Percentiles rank a stretch among this genome's conserved stretches.
These are phyloP conservation scores for Scytalidium sp. DNA, from an alignment of 2,329 filamentous ascomycete species.

Conservation along the genomic window DNA sequence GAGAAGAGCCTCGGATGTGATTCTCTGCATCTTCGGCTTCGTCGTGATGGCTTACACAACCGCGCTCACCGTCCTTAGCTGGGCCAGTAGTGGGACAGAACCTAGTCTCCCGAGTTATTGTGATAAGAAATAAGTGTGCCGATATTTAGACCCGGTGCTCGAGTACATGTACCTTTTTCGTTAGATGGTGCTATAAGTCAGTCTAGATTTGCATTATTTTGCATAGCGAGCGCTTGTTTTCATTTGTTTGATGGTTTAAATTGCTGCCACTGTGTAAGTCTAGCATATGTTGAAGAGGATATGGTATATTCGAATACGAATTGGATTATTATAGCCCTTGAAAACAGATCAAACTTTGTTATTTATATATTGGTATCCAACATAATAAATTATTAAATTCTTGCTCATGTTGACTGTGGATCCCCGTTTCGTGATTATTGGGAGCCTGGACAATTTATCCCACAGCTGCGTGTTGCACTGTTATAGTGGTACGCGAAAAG, in stretches of 20 bases:
- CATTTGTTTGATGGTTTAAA: not conserved
- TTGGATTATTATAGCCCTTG: not conserved
- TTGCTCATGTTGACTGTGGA: no score
- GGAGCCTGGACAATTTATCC: no score
- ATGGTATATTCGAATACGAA: not conserved
- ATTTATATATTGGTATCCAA: no score
- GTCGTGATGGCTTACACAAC: constrained; percentile 93
- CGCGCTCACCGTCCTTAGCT: constrained; percentile 78
- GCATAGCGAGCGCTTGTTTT: constrained; percentile 3
- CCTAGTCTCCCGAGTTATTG: constrained; percentile 60
- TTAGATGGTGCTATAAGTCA: no score
- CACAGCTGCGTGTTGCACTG: not conserved
- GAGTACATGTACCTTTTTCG: not conserved
- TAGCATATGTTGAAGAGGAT: not conserved
- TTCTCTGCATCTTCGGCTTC: constrained; percentile 77
- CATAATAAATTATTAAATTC: no score
- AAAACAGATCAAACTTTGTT: not conserved
- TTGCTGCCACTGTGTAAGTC: not conserved
- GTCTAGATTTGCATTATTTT: constrained; percentile 2
- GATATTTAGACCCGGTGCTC: not conserved
- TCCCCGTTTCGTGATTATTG: no score
- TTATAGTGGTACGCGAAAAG: not conserved
- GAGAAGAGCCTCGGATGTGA: constrained; percentile 70
- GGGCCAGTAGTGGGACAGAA: constrained; percentile 60
- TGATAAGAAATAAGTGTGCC: constrained; percentile 36